Conservation (phyloP, 1,284 basidiomycete species). For the Ceratobasidium sp. region DNA sequence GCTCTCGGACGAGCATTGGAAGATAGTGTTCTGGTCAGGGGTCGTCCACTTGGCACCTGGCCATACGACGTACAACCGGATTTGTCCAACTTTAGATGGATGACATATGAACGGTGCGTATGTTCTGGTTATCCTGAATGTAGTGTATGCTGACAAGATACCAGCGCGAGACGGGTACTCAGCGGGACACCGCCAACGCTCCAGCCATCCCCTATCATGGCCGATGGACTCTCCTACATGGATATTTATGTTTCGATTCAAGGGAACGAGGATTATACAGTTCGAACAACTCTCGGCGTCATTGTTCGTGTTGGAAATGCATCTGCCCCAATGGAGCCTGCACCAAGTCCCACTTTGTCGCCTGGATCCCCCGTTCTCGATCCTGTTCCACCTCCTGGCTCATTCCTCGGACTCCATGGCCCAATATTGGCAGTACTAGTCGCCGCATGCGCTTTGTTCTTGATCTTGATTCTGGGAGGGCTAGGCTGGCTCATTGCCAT, state of each 20-base stretch:
- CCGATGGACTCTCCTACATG: constrained; percentile 2
- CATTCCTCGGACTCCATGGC: not conserved
- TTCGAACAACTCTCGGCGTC: not conserved
- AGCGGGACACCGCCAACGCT: constrained; percentile 16
- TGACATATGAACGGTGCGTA: constrained; percentile 20
- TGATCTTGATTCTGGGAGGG: constrained; percentile 15
- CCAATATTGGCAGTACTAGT: constrained; percentile 1
- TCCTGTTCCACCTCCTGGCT: not conserved
- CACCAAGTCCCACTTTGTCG: not conserved
- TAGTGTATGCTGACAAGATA: not conserved
- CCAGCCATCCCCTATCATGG: constrained; percentile 11
- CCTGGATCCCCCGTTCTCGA: not conserved
- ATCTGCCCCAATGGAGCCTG: not conserved
- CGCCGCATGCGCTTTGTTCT: constrained; percentile 21
- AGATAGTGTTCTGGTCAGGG: not conserved
- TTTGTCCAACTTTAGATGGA: constrained; percentile 30
- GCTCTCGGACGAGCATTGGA: constrained; percentile 28
- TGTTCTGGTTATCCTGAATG: not conserved
- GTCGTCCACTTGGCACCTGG: constrained; percentile 8
- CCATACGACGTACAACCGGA: constrained; percentile 21
- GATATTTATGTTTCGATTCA: constrained; percentile 28
- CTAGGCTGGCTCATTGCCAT: constrained; percentile 26
- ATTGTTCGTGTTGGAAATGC: not conserved
- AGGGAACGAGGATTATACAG: not conserved
- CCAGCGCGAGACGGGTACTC: constrained; percentile 14